These are phyloP conservation scores for Starmerella sp. DNA, from an alignment of 805 yeast genomes.

Conservation along the genomic window DNA sequence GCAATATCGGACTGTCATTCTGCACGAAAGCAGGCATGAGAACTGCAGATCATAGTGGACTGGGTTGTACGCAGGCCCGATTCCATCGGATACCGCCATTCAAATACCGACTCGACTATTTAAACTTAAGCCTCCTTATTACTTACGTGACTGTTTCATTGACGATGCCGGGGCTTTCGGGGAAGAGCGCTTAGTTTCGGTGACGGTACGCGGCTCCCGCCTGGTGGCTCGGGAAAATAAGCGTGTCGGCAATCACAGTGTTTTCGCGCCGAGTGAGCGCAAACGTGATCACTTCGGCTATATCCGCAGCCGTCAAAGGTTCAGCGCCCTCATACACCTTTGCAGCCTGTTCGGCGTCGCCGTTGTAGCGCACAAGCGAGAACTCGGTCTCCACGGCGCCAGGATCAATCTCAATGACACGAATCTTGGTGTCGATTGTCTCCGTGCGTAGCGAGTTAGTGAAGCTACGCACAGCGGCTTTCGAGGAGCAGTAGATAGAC, in stretches of 20 bases:
- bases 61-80: too few relatives aligned
- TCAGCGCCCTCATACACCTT: conserved; percentile 55
- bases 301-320: conserved; percentile 61
- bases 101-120: too few relatives aligned
- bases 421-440: conserved; percentile 53
- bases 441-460: conserved; percentile 59
- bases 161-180: too few relatives aligned
- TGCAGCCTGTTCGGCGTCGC: conserved; percentile 50
- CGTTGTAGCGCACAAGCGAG: conserved; percentile 51
- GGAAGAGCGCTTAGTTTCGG: conserved; percentile 10
- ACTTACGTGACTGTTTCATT: too few relatives aligned
- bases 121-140: too few relatives aligned
- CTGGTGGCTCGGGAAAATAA: conserved; percentile 78
- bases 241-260: conserved; percentile 66
- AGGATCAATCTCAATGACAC: conserved; percentile 66
- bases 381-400: conserved; percentile 76
- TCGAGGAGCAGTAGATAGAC: conserved; percentile 58
- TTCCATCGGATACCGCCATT: too few relatives aligned
- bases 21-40: too few relatives aligned
- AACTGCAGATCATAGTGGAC: too few relatives aligned
- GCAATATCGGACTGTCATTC: too few relatives aligned
- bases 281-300: conserved; percentile 64
- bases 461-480: conserved; percentile 50
- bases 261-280: conserved; percentile 56
- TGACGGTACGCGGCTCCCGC: conserved; percentile 62